Evolutionary conservation across 768 basidiomycete genomes (phyloP), one percentile per base, ranked within the genome.

Genomic region (Termitomyces heimii): DNA sequence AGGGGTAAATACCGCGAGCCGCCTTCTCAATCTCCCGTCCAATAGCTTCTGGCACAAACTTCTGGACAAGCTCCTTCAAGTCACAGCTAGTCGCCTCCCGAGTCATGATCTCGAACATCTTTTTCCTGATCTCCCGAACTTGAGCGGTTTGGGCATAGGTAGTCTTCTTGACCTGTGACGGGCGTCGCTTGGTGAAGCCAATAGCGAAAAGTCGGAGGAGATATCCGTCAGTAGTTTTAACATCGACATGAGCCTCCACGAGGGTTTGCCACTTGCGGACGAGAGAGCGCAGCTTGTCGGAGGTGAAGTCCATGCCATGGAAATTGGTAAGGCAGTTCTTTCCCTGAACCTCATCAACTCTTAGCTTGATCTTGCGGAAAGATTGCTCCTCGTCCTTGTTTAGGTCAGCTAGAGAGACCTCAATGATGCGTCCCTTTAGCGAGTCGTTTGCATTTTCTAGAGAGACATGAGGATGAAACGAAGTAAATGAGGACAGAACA

Each of bases 231-330:
- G 95, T 96, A 58, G 97, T 99, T 81, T 94, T 94, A 67, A 99
- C 94, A 70, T 99, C 97, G 71, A 98, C 91, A 73, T 94, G 92
- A 39, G 97, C 97, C 78, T 98, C 97, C 68, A 99, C 95, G 70
- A 98, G 89, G 20, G 96, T 86, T 78, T 98, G 97, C 97, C 97
- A 99, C 79, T 98, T 99, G 74, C 96, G 92, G 67, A 99, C 97
- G 70, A 99, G 94, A 51, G 97, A 98, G 56, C 97, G 94, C 64
- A 98, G 88, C 78, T 98, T 98, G 86, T 99, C 97, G 58, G 96
- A 97, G 61, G 97, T 98, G 80, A 99, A 98, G 80, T 96, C 93
- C 96, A 99, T 98, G 73, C 97, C 97, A 76, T 96, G 91, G 92
- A 99, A 99, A 77, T 95, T 96, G 73, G 97, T 98, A 55, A 98